Evolutionary conservation across 2,329 filamentous ascomycete genomes (phyloP).

Genomic region (Verticillium nubilum): DNA sequence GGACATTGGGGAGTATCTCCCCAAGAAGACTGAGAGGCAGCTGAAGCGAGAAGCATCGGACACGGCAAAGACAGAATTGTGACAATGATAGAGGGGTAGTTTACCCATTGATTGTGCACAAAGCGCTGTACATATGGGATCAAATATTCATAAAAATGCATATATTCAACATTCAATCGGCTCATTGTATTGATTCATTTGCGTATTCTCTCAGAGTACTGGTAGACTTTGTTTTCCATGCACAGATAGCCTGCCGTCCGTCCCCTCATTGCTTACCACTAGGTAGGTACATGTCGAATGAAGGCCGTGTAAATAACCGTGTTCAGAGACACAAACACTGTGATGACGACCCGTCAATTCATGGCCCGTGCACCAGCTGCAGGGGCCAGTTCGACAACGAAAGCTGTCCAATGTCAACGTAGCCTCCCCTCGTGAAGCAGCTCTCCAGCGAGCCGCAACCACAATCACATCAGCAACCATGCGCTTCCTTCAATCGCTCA

Average conservation of each 20-base stretch:
- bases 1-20: constrained; percentile 51
- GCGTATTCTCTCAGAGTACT: too few relatives aligned
- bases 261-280: too few relatives aligned
- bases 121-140: background rate
- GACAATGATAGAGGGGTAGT: background rate
- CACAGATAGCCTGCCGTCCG: too few relatives aligned
- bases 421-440: constrained; percentile 9
- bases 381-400: constrained; percentile 5
- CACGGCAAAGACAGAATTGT: constrained; percentile 5
- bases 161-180: background rate
- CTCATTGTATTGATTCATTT: too few relatives aligned
- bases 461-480: constrained; percentile 22
- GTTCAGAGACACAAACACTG: background rate
- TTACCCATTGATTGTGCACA: background rate
- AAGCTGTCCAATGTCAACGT: constrained; percentile 11
- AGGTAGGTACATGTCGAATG: background rate
- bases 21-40: constrained; percentile 17
- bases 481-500: constrained; percentile 33
- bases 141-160: background rate
- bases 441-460: constrained; percentile 11
- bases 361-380: background rate
- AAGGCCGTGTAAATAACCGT: background rate
- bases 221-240: too few relatives aligned
- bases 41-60: constrained; percentile 13
- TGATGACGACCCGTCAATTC: background rate